phyloP scores from a whole-genome alignment of 768 basidiomycete species.

The Amyloporia xantha region DNA sequence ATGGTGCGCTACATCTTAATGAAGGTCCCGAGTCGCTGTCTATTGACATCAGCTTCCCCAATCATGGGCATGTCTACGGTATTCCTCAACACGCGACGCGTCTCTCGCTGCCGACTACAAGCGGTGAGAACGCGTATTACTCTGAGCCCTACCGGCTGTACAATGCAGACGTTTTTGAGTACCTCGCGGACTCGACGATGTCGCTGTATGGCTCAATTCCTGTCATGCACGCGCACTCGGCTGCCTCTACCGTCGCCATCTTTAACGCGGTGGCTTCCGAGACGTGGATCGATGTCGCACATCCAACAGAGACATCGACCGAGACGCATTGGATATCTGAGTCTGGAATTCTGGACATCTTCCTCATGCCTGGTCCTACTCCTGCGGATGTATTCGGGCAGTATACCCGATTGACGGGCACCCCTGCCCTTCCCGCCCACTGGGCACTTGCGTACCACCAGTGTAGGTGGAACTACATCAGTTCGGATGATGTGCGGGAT shows the following conservation, averaged over 20 bases:
- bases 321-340: slow-evolving; percentile 98
- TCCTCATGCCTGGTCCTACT: slow-evolving; percentile 89
- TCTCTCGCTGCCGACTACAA: slow-evolving; percentile 83
- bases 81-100: slow-evolving; percentile 95
- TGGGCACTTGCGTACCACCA: slow-evolving; percentile 96
- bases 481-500: slow-evolving; percentile 76
- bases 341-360: slow-evolving; percentile 91
- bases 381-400: slow-evolving; percentile 78
- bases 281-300: slow-evolving; percentile 90
- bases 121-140: slow-evolving; percentile 69
- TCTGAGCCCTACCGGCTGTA: slow-evolving; percentile 91
- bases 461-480: slow-evolving; percentile 97
- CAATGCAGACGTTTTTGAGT: slow-evolving; percentile 96
- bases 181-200: slow-evolving; percentile 70
- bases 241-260: slow-evolving; percentile 81
- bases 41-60: slow-evolving; percentile 90
- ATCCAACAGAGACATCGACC: slow-evolving; percentile 58
- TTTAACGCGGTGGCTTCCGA: slow-evolving; percentile 87
- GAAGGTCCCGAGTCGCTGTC: slow-evolving; percentile 94
- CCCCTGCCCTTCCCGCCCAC: slow-evolving; percentile 79
- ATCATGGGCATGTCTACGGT: slow-evolving; percentile 86
- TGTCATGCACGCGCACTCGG: slow-evolving; percentile 87
- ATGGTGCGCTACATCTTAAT: not conserved
- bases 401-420: slow-evolving; percentile 80
- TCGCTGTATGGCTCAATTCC: slow-evolving; percentile 91